phyloP scores from a whole-genome alignment of 176 grass and related monocot genomes.

The Cenchrus fungigraminus region DNA sequence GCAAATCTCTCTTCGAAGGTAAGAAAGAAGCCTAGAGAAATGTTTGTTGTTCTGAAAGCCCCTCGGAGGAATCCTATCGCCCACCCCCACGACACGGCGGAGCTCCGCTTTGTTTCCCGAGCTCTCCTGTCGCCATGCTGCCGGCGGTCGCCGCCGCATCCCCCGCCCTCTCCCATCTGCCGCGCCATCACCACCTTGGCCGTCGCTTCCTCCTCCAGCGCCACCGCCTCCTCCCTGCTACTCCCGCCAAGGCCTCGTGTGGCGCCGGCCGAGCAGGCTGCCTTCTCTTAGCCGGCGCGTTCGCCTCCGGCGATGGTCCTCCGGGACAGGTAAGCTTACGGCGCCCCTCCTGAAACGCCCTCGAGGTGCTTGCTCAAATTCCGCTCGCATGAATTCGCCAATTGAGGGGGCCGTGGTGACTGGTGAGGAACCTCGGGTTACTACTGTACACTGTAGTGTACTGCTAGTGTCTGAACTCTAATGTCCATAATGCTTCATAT shows the following conservation, averaged over 20 bases:
- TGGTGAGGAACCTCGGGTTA: neutral
- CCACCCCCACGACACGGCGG: neutral
- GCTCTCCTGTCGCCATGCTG: conserved; percentile 33
- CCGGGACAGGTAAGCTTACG: conserved; percentile 32
- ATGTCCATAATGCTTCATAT: neutral
- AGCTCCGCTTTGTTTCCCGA: neutral
- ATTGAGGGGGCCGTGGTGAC: neutral
- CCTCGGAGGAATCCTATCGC: conserved; percentile 15
- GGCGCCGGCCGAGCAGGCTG: neutral
- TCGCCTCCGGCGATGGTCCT: conserved; percentile 27
- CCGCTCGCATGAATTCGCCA: neutral
- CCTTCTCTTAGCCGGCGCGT: conserved; percentile 24
- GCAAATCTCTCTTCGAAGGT: too few relatives aligned
- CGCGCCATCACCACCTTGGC: neutral
- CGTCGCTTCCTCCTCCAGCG: neutral
- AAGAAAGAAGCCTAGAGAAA: neutral
- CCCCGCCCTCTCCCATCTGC: neutral
- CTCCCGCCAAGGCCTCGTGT: neutral
- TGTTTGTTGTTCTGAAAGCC: neutral
- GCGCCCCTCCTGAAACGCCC: neutral
- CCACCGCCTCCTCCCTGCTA: neutral
- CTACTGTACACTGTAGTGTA: neutral
- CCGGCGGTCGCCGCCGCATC: conserved; percentile 33
- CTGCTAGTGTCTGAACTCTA: neutral
- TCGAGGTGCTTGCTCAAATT: neutral